Percentiles rank a stretch among this genome's conserved stretches.
These are phyloP conservation scores for Xylariomycetidae sp. DNA, from an alignment of 2,329 filamentous ascomycete species.

Conservation along the genomic window DNA sequence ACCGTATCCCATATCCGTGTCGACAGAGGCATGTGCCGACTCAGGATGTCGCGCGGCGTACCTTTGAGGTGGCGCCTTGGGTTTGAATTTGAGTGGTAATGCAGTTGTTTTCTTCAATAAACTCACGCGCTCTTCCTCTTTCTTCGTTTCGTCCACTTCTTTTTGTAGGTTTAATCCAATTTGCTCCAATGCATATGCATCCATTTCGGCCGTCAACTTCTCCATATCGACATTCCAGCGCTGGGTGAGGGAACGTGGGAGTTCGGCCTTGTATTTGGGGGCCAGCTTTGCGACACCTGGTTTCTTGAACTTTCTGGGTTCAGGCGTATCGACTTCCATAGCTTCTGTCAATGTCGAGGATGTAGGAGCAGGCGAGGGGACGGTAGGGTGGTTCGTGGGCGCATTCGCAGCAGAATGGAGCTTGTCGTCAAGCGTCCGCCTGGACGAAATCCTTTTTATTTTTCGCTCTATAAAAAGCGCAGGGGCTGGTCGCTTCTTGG, in stretches of 20 bases:
- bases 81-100: constrained; percentile 42
- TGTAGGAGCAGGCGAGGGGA: constrained; percentile 1
- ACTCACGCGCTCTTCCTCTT: constrained; percentile 16
- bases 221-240: constrained; percentile 35
- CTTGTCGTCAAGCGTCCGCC: constrained; percentile 15
- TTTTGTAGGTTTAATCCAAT: constrained; percentile 49
- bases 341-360: constrained; percentile 8
- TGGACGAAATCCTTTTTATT: constrained; percentile 27
- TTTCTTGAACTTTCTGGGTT: constrained; percentile 28
- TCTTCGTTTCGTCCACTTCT: constrained; percentile 37
- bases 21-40: constrained; percentile 15
- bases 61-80: constrained; percentile 50
- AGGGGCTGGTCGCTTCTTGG: constrained; percentile 40
- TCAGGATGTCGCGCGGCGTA: constrained; percentile 54
- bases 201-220: constrained; percentile 26
- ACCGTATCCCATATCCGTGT: constrained; percentile 23
- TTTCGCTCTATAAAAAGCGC: constrained; percentile 54
- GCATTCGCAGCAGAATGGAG: constrained; percentile 12
- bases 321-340: constrained; percentile 20
- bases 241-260: constrained; percentile 24
- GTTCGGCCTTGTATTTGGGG: constrained; percentile 18
- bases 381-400: background rate
- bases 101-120: too few species aligned
- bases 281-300: constrained; percentile 26
- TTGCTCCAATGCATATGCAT: constrained; percentile 51